Base-by-base conservation (phyloP, 2,329 filamentous ascomycete genomes). In the Sodiomyces alkalinus region DNA sequence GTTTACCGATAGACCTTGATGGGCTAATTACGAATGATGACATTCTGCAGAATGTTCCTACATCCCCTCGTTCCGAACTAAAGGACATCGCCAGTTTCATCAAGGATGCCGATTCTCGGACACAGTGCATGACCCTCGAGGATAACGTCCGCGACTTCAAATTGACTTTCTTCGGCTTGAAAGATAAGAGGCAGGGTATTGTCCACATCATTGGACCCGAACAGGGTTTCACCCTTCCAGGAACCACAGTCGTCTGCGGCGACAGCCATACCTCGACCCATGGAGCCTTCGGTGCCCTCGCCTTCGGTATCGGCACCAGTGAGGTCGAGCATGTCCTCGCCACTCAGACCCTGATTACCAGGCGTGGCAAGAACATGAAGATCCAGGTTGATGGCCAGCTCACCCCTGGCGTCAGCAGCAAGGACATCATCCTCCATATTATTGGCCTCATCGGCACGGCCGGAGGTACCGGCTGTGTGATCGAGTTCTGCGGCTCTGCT, bases 241-340 rank as follows among this genome's bases (percentile, higher is more conserved):
- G 83, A 41, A 96, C 90, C 30, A 98, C 90, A 3, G 80, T 96
- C 20, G 90, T 96, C 40, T 96, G 90, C 49, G 90, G 90, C 54
- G 90, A 98, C 67, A 92, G 81, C 48, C 90, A 98, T 54, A 98
- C 90, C 26, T 94, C 87, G 16, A 98, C 90, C 38, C 90, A 98
- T 58, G 90, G 90, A 45, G 90, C 90, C 29, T 98, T 96, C 45
- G 90, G 90, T 41, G 71, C 86, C 42, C 72, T 96, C 37, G 90
- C 90, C 22, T 93, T 93, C 48, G 90, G 90, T 53, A 98, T 98
- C 48, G 90, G 90, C 44, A 98, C 90, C 37, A 92, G 82, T 51
- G 90, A 98, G 60, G 90, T 96, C 41, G 90, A 98, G 68, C 87
- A 98, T 57, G 90, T 98, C 37, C 70, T 98, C 32, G 90, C 90